Evolutionary conservation across 1,139 yeast genomes (phyloP).

Genomic region (Kodamaea ohmeri): DNA sequence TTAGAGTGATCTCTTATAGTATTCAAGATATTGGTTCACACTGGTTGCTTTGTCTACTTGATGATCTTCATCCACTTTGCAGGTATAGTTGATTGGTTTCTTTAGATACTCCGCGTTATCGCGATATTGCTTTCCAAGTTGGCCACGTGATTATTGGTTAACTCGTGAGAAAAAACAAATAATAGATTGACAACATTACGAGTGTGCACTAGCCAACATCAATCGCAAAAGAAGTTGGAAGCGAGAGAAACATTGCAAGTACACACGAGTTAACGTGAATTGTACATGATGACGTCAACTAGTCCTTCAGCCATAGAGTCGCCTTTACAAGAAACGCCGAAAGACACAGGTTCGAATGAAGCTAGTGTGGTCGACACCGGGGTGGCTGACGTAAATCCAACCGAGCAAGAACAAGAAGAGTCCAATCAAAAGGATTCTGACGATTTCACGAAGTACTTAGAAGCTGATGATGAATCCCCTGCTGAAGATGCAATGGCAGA

Average conservation of each 20-base stretch:
- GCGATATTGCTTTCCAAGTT: too few relatives aligned
- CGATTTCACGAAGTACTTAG: conserved; percentile 1
- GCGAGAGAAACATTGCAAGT: conserved; percentile 1
- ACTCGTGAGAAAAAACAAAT: conserved; percentile 5
- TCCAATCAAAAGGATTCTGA: background rate
- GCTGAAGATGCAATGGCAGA: conserved; percentile 3
- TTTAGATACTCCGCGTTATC: too few relatives aligned
- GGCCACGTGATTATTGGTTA: background rate
- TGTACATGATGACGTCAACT: conserved; percentile 1
- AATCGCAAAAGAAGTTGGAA: background rate
- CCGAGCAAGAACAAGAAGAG: background rate
- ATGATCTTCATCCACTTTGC: too few relatives aligned
- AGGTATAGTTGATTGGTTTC: too few relatives aligned
- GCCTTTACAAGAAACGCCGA: conserved; percentile 1
- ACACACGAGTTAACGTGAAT: conserved; percentile 1
- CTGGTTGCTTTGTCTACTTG: too few relatives aligned
- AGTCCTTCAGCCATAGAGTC: conserved; percentile 3
- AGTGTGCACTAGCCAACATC: conserved; percentile 1
- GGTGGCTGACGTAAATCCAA: background rate
- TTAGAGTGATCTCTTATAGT: too few relatives aligned
- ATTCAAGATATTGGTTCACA: too few relatives aligned
- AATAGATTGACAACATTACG: conserved; percentile 3
- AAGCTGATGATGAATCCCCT: background rate
- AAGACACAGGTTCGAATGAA: background rate
- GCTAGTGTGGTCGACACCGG: background rate